Conservation (phyloP, 2,329 filamentous ascomycete genomes). For the Neurospora crassa region DNA sequence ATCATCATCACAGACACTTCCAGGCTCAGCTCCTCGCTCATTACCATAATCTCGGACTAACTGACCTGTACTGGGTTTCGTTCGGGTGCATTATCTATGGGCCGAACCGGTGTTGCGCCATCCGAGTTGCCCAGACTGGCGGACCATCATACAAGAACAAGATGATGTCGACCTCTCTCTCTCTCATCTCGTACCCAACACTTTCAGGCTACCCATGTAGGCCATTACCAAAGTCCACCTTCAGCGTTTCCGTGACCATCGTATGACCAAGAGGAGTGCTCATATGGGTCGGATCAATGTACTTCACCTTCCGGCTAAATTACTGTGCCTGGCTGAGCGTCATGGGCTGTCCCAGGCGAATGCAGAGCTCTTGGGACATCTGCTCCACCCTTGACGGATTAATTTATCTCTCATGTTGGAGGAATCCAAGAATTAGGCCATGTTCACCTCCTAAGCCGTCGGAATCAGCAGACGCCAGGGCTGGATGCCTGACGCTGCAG, state of each 20-base stretch:
- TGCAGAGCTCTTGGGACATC: background rate
- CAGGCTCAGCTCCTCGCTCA: background rate
- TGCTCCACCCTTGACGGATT: background rate
- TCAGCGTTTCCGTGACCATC: background rate
- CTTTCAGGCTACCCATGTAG: background rate
- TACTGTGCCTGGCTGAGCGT: constrained; percentile 13
- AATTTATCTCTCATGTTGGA: background rate
- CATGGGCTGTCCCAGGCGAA: constrained; percentile 9
- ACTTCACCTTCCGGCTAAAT: constrained; percentile 19
- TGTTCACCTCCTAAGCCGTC: background rate
- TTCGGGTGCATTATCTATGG: constrained; percentile 13
- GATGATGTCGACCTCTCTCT: background rate
- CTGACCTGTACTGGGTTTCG: constrained; percentile 2
- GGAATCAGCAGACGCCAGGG: background rate
- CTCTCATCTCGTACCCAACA: background rate
- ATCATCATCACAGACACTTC: background rate
- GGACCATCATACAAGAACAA: background rate
- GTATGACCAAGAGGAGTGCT: background rate
- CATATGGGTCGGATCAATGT: constrained; percentile 12
- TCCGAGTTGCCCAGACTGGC: background rate
- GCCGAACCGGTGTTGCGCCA: constrained; percentile 7
- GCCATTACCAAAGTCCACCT: background rate
- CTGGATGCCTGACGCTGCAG: background rate
- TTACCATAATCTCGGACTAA: background rate
- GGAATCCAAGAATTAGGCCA: background rate